Conservation (phyloP, 352 stramenopile species). For the Elongisporangium undulatum region DNA sequence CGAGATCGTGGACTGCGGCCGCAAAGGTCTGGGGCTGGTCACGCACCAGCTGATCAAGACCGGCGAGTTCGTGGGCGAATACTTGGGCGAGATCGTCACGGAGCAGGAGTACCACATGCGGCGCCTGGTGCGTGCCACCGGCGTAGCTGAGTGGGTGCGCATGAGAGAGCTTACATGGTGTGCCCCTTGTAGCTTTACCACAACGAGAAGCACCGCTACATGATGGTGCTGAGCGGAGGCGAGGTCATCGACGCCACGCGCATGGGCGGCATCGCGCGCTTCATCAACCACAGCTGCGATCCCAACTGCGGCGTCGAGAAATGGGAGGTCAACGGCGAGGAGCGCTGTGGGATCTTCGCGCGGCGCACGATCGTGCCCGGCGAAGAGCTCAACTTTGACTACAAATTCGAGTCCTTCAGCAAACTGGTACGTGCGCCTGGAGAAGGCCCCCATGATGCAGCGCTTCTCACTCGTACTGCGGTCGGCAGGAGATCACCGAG, state of each 20-base stretch:
- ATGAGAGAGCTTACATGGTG: not conserved
- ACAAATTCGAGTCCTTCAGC: constrained; percentile 88
- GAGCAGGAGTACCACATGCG: constrained; percentile 81
- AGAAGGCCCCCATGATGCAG: constrained; percentile 19
- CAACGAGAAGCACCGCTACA: constrained; percentile 80
- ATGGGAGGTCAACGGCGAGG: constrained; percentile 89
- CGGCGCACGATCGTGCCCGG: constrained; percentile 81
- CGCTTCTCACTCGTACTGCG: not conserved
- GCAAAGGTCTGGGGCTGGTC: constrained; percentile 60
- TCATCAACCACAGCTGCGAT: constrained; percentile 96
- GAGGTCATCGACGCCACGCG: constrained; percentile 89
- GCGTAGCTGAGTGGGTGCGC: not conserved
- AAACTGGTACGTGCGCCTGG: constrained; percentile 26
- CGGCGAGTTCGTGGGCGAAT: constrained; percentile 73
- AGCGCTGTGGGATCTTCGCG: constrained; percentile 95
- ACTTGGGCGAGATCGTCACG: constrained; percentile 82
- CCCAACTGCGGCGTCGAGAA: constrained; percentile 94
- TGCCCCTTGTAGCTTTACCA: constrained; percentile 56
- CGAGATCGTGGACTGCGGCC: constrained; percentile 49
- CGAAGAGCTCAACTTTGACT: constrained; percentile 95
- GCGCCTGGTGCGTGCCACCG: constrained; percentile 42
- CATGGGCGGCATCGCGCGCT: constrained; percentile 90
- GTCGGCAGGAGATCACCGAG: constrained; percentile 57
- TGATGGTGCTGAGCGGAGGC: constrained; percentile 79
- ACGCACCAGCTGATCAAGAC: constrained; percentile 41